phyloP scores from a whole-genome alignment of 495 filamentous ascomycete genomes.

The Aspergillus mulundensis region DNA sequence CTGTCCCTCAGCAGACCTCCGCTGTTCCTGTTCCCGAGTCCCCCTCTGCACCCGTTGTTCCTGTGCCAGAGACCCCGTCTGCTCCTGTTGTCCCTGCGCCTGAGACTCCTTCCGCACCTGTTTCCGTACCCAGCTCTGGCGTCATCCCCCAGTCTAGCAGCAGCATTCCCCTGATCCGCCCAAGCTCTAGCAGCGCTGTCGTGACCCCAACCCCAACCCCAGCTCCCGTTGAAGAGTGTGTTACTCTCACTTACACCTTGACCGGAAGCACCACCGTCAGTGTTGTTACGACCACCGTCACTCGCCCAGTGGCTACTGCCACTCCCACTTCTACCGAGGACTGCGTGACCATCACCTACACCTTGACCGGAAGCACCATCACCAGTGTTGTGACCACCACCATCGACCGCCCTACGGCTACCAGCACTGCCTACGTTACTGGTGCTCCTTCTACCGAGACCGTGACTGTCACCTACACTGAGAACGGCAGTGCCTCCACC shows the following conservation, averaged over 20 bases:
- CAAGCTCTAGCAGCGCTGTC: background rate
- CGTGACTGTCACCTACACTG: conserved; percentile 14
- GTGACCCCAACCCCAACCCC: background rate
- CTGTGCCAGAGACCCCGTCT: background rate
- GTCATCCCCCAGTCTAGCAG: background rate
- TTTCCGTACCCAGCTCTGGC: background rate
- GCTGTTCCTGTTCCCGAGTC: conserved; percentile 3
- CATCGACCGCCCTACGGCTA: conserved; percentile 15
- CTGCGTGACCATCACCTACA: background rate
- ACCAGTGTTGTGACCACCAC: background rate
- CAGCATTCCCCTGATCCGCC: background rate
- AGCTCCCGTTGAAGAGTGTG: no score
- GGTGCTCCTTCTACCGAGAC: background rate
- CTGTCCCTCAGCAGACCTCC: background rate
- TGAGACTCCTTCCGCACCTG: background rate
- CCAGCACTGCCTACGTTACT: conserved; percentile 3
- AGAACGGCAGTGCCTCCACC: background rate
- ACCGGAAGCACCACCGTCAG: no score
- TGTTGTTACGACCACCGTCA: no score
- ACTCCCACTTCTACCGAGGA: no score
- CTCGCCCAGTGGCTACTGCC: no score
- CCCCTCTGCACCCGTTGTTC: background rate
- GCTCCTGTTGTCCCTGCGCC: background rate
- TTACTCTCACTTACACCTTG: no score
- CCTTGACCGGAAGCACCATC: background rate